phyloP scores from a whole-genome alignment of 139 green algal species.

The Chlorella sp. region DNA sequence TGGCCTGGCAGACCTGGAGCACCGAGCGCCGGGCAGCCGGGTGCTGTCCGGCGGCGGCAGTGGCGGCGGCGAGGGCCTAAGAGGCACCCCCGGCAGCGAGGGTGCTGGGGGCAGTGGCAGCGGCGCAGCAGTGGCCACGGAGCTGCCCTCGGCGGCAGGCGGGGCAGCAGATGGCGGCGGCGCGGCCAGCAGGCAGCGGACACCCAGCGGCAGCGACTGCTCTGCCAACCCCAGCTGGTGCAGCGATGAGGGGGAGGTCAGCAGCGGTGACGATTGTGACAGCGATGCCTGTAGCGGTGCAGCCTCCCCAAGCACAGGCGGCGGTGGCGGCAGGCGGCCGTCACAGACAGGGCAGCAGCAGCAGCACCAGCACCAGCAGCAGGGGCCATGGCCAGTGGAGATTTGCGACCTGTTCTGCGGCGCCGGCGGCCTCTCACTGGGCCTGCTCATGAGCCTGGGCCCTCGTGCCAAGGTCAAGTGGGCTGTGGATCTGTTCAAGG shows the following conservation, averaged over 20 bases:
- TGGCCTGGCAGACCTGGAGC: neutral
- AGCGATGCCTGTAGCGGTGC: neutral
- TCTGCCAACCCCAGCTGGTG: neutral
- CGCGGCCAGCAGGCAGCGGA: neutral
- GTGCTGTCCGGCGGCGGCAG: neutral
- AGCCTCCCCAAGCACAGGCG: neutral
- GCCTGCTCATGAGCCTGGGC: neutral
- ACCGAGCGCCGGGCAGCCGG: neutral
- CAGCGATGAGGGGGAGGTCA: neutral
- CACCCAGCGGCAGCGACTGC: neutral
- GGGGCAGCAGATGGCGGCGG: too few species aligned
- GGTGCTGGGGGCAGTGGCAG: neutral
- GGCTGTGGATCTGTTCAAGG: neutral
- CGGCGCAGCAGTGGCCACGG: neutral
- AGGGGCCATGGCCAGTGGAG: too few species aligned
- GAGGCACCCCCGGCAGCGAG: too few species aligned
- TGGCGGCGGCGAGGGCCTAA: neutral
- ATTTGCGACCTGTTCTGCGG: constrained; percentile 12
- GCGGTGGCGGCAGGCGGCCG: neutral
- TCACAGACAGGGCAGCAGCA: too few species aligned
- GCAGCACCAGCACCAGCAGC: too few species aligned
- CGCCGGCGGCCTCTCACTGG: constrained; percentile 13
- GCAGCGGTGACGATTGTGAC: too few species aligned
- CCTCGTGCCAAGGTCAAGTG: neutral
- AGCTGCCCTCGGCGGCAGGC: neutral